Evolutionary conservation across 768 basidiomycete genomes (phyloP).

Genomic region (Russula foetens): DNA sequence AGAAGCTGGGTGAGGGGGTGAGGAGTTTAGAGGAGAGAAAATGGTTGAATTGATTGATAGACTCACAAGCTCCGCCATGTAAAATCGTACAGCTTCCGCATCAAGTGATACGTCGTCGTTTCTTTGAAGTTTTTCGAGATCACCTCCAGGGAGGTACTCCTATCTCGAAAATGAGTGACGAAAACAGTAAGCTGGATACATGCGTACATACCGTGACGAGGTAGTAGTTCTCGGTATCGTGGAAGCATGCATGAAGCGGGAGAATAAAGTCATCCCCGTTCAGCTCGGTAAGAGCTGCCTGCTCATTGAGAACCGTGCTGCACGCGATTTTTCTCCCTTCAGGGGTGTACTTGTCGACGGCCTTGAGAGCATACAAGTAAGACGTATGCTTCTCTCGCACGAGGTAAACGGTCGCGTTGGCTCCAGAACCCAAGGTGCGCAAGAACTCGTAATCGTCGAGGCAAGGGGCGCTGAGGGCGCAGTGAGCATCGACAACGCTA

Average conservation of each 20-base stretch:
- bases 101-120: neutral
- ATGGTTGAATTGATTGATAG: neutral
- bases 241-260: constrained; percentile 14
- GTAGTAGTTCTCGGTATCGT: constrained; percentile 11
- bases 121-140: neutral
- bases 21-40: neutral
- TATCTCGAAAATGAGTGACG: neutral
- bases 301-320: constrained; percentile 1
- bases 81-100: constrained; percentile 7
- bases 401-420: constrained; percentile 12
- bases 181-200: neutral
- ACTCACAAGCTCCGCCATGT: constrained; percentile 16
- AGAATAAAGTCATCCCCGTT: constrained; percentile 9
- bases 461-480: neutral
- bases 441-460: constrained; percentile 13
- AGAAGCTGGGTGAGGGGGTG: constrained; percentile 1
- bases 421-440: constrained; percentile 4
- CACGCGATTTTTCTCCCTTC: neutral
- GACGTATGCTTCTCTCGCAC: constrained; percentile 10
- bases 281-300: neutral
- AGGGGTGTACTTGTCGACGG: neutral
- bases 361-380: constrained; percentile 12
- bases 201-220: neutral
- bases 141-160: constrained; percentile 15
- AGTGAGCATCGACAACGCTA: neutral